These are phyloP conservation scores for Metschnikowia hibisci DNA, from an alignment of 805 yeast species.

Conservation along the genomic window DNA sequence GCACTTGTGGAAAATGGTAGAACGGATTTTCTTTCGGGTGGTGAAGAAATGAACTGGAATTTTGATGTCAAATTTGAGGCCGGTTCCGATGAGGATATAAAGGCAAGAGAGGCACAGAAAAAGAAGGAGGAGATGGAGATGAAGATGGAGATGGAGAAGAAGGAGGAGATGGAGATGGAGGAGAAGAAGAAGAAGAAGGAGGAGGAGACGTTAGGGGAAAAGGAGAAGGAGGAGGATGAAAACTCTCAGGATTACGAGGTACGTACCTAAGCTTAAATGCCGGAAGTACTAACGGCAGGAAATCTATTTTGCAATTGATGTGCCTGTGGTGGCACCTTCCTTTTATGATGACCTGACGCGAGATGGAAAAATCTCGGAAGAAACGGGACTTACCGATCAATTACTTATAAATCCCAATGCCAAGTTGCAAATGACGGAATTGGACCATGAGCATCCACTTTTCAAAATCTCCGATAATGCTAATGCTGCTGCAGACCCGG, in stretches of 20 bases:
- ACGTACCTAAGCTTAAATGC: slow-evolving; percentile 10
- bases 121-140: slow-evolving; percentile 10
- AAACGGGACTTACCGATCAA: slow-evolving; percentile 16
- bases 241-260: slow-evolving; percentile 14
- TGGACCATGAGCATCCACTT: slow-evolving; percentile 32
- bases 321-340: slow-evolving; percentile 20
- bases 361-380: slow-evolving; percentile 5
- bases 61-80: slow-evolving; percentile 77
- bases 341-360: slow-evolving; percentile 15
- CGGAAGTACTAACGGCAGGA: slow-evolving; percentile 20
- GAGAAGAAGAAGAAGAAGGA: neutral
- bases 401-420: slow-evolving; percentile 39
- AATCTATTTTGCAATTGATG: slow-evolving; percentile 22
- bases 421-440: slow-evolving; percentile 35
- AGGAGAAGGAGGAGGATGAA: neutral
- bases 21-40: slow-evolving; percentile 63
- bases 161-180: slow-evolving; percentile 2
- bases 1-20: slow-evolving; percentile 63
- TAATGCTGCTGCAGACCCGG: slow-evolving; percentile 17
- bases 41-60: slow-evolving; percentile 94
- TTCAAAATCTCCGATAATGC: slow-evolving; percentile 35
- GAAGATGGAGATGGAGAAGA: slow-evolving; percentile 7
- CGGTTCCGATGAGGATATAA: slow-evolving; percentile 84
- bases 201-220: too few relatives aligned
- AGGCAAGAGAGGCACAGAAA: slow-evolving; percentile 40